Conservation (phyloP, 805 yeast species). For the Wickerhamiella kazuoi region DNA sequence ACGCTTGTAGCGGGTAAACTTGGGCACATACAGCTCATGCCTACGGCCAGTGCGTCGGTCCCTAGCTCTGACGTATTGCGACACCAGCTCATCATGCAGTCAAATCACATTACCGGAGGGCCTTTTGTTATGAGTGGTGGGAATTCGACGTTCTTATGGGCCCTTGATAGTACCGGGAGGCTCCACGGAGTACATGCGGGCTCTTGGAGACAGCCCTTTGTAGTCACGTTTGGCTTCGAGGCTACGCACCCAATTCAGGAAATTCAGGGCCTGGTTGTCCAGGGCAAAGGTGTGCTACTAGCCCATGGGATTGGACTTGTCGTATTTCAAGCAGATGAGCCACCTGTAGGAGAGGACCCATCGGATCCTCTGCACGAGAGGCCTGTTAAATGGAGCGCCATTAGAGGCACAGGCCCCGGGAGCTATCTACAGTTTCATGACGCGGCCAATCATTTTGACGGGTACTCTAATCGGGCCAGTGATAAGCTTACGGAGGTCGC, state of each 20-base stretch:
- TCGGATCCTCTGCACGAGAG: neutral
- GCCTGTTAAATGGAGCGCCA: neutral
- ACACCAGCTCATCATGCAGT: too few species aligned
- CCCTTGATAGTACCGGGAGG: neutral
- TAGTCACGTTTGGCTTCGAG: neutral
- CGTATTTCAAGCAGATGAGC: neutral
- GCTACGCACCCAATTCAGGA: neutral
- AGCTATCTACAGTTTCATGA: too few species aligned
- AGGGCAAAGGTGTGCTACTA: neutral
- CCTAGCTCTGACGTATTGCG: too few species aligned
- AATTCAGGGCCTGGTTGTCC: neutral
- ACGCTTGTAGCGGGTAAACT: too few species aligned
- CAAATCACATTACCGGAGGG: neutral
- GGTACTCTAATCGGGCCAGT: too few species aligned
- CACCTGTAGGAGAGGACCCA: neutral
- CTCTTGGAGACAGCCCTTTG: neutral
- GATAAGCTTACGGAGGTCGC: neutral
- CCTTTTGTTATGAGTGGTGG: neutral
- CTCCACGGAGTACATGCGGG: neutral
- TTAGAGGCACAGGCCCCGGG: neutral
- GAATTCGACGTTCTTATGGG: neutral
- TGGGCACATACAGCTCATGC: too few species aligned
- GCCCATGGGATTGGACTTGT: neutral
- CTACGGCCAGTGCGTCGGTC: too few species aligned
- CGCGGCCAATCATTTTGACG: too few species aligned